Percentiles rank a stretch among this genome's conserved stretches.
Evolutionary conservation across 331 rosid genomes (phyloP).

Genomic region (Dryas integrifolia): DNA sequence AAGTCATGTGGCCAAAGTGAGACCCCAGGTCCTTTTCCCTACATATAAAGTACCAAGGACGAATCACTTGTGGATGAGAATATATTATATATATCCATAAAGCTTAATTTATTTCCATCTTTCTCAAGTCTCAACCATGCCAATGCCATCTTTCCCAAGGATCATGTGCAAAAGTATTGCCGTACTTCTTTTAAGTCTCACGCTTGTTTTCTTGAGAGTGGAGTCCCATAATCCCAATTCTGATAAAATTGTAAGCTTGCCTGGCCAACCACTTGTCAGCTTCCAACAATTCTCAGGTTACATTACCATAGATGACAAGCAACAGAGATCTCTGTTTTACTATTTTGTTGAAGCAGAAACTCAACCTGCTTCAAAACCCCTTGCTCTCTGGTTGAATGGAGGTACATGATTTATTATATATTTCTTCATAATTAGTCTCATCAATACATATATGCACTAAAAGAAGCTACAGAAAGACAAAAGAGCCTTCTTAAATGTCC

Average conservation of each 20-base stretch:
- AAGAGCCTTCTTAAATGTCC: neutral
- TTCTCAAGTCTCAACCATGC: no score
- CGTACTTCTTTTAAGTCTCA: neutral
- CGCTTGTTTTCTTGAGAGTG: constrained; percentile 5
- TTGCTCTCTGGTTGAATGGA: constrained; percentile 46
- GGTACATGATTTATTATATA: constrained; percentile 10
- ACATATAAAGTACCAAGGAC: no score
- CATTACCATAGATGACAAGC: constrained; percentile 27
- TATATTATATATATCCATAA: no score
- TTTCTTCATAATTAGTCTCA: neutral
- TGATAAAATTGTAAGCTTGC: constrained; percentile 24
- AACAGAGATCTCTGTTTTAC: constrained; percentile 38
- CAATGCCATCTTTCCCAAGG: no score
- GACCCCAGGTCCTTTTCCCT: no score
- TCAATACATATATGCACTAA: neutral
- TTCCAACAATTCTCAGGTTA: constrained; percentile 41
- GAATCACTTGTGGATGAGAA: no score
- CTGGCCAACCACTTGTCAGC: constrained; percentile 28
- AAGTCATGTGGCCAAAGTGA: no score
- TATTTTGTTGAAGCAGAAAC: constrained; percentile 45
- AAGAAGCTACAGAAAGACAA: neutral
- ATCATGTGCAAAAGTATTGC: neutral
- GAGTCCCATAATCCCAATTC: neutral
- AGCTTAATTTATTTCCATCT: no score
- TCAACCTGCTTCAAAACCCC: constrained; percentile 34